phyloP scores from a whole-genome alignment of 768 basidiomycete species.

The Phallus indusiatus region DNA sequence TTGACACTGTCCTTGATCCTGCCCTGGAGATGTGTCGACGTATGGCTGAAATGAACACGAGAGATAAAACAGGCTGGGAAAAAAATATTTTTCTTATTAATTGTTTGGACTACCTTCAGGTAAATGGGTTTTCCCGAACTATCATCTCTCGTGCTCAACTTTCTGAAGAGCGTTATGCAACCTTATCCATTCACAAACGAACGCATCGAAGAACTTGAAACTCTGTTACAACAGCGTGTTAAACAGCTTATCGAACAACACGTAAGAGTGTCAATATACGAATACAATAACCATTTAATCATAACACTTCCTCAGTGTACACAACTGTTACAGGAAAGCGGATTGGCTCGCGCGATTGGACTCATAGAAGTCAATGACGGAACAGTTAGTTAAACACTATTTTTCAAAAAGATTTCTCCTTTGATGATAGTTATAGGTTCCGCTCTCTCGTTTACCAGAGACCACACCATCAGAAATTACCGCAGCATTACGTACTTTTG shows the following conservation, averaged over 20 bases:
- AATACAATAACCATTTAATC: neutral
- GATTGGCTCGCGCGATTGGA: conserved; percentile 27
- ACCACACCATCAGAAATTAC: conserved; percentile 58
- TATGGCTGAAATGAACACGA: conserved; percentile 40
- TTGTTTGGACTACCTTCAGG: conserved; percentile 75
- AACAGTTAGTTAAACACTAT: conserved; percentile 20
- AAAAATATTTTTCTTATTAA: conserved; percentile 76
- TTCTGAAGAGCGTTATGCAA: conserved; percentile 49
- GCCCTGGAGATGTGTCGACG: conserved; percentile 64
- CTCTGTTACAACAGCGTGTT: conserved; percentile 52
- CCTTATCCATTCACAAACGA: conserved; percentile 57
- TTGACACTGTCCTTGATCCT: conserved; percentile 82
- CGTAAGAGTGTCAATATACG: conserved; percentile 33
- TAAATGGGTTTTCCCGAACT: conserved; percentile 19
- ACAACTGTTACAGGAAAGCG: conserved; percentile 28
- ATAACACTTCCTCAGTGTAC: conserved; percentile 20
- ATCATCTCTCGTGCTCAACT: neutral
- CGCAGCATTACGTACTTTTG: conserved; percentile 57
- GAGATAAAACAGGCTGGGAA: conserved; percentile 53
- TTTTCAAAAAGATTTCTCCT: conserved; percentile 9
- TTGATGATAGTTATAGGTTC: conserved; percentile 43
- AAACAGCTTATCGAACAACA: conserved; percentile 69
- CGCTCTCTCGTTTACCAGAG: conserved; percentile 65
- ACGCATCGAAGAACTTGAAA: conserved; percentile 50
- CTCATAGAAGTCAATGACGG: conserved; percentile 25